Evolutionary conservation across 2,329 filamentous ascomycete genomes (phyloP).

Genomic region (Sporothrix euskadiensis): DNA sequence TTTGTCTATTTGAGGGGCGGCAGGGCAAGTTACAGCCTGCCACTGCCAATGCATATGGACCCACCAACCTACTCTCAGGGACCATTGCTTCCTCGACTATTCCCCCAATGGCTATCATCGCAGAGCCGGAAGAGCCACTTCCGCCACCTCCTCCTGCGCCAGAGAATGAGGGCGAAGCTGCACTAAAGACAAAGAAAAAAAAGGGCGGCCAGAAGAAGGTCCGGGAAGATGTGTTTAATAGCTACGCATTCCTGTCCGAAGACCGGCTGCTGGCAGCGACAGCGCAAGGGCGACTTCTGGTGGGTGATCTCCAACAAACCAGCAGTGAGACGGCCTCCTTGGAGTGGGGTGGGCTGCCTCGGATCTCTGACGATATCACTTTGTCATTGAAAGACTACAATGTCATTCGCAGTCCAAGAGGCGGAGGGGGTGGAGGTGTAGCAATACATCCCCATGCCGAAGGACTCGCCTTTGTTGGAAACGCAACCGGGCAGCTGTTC

Average conservation of each 20-base stretch:
- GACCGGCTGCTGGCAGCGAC: constrained; percentile 66
- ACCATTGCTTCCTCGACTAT: constrained; percentile 10
- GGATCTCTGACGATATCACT: constrained; percentile 39
- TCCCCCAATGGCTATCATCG: neutral
- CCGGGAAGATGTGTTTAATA: constrained; percentile 33
- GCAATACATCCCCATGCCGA: constrained; percentile 32
- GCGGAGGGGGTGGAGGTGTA: constrained; percentile 24
- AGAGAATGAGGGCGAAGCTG: neutral
- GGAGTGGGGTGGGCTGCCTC: constrained; percentile 48
- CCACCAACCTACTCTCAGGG: neutral
- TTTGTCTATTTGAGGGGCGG: constrained; percentile 48
- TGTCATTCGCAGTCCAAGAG: constrained; percentile 44
- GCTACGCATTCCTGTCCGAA: constrained; percentile 69
- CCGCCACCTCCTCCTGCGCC: neutral
- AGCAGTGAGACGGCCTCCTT: constrained; percentile 11
- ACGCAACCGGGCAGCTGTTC: constrained; percentile 51
- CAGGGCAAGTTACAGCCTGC: neutral
- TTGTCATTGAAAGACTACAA: constrained; percentile 51
- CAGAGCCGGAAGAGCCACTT: neutral
- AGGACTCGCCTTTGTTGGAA: constrained; percentile 51
- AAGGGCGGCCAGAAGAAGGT: constrained; percentile 17
- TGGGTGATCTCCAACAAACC: constrained; percentile 24
- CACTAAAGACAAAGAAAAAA: neutral
- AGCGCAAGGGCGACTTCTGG: constrained; percentile 31
- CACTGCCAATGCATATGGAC: neutral